Evolutionary conservation across 306 rosid species (phyloP).

Genomic region (Hippophae tibetana): DNA sequence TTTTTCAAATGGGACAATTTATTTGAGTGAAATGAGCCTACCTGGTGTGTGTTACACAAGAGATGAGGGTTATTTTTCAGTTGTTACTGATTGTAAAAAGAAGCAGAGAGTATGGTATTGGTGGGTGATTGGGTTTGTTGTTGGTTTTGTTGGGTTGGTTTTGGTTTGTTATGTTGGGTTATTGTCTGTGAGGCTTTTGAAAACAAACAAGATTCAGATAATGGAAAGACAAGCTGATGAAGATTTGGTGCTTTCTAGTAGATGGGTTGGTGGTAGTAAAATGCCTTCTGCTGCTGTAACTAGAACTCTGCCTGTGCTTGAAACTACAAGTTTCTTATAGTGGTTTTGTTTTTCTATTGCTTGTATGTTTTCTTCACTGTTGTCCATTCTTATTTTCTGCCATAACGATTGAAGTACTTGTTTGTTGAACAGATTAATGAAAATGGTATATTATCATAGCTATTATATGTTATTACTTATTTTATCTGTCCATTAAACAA

Average conservation of each 20-base stretch:
- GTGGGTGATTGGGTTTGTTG: constrained; percentile 43
- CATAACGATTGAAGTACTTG: not conserved
- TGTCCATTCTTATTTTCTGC: constrained; percentile 4
- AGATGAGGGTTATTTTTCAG: constrained; percentile 57
- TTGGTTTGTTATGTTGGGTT: constrained; percentile 35
- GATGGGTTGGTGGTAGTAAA: constrained; percentile 63
- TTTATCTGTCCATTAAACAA: no score
- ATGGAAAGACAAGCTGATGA: constrained; percentile 64
- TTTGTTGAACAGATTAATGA: constrained; percentile 12
- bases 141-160: constrained; percentile 38
- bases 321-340: constrained; percentile 31
- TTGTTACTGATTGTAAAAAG: constrained; percentile 39
- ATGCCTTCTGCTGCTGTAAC: constrained; percentile 69
- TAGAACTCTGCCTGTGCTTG: constrained; percentile 70
- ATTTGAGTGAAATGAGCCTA: constrained; percentile 36
- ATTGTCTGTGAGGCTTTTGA: constrained; percentile 28
- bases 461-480: no score
- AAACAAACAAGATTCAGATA: constrained; percentile 49
- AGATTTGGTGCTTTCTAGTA: constrained; percentile 57
- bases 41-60: constrained; percentile 38
- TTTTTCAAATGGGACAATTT: constrained; percentile 39
- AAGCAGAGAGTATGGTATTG: constrained; percentile 31
- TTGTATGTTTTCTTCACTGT: not conserved
- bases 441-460: not conserved
- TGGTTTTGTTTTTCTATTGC: constrained; percentile 5